Evolutionary conservation across 2,329 filamentous ascomycete species (phyloP).

Genomic region (Chalaropsis thielavioides): DNA sequence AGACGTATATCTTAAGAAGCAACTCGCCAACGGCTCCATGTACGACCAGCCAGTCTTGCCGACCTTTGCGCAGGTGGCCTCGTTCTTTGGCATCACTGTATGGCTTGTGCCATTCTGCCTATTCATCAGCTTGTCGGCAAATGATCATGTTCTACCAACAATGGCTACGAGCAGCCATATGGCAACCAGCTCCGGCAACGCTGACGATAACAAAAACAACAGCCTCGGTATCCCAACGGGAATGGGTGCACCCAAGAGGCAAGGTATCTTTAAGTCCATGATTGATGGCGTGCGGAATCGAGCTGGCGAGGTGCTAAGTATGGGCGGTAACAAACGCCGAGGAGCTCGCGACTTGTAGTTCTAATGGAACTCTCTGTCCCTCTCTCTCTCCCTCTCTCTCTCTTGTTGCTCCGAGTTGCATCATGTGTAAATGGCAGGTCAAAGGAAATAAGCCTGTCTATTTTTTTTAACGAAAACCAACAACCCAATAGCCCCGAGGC

Average conservation of each 20-base stretch:
- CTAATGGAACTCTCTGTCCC: not conserved
- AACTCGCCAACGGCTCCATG: constrained; percentile 33
- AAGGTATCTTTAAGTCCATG: constrained; percentile 52
- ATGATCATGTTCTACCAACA: constrained; percentile 85
- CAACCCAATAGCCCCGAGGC: not conserved
- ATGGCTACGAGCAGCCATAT: constrained; percentile 52
- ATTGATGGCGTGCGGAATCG: constrained; percentile 31
- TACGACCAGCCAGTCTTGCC: constrained; percentile 54
- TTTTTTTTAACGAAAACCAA: not conserved
- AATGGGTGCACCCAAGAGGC: constrained; percentile 31
- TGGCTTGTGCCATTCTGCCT: constrained; percentile 93
- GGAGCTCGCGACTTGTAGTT: constrained; percentile 5
- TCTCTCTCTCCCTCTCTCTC: too few species aligned
- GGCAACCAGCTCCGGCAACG: constrained; percentile 27
- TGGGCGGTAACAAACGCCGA: not conserved
- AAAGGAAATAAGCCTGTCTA: not conserved
- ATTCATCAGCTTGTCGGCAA: constrained; percentile 85
- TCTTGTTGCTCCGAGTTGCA: not conserved
- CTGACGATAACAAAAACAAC: not conserved
- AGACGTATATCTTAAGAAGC: constrained; percentile 36
- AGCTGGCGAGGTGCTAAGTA: not conserved
- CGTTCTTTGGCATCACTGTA: constrained; percentile 89
- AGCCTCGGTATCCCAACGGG: not conserved
- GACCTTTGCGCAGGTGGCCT: constrained; percentile 84
- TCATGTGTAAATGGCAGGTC: not conserved